Conservation (phyloP, 768 basidiomycete species). For the Cystofilobasidium capitatum region DNA sequence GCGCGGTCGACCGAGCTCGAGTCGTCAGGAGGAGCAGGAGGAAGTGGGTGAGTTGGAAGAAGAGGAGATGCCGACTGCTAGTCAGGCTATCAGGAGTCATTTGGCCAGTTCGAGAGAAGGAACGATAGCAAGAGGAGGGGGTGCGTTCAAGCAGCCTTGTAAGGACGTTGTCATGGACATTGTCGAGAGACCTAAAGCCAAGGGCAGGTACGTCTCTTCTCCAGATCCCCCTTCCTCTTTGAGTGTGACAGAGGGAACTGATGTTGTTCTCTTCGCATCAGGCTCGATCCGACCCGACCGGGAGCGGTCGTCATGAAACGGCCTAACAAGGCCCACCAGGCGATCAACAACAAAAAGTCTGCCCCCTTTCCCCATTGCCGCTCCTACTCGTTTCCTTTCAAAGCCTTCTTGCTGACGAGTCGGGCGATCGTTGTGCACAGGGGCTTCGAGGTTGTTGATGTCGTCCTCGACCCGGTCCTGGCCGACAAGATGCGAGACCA, state of each 20-base stretch:
- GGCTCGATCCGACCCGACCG: slow-evolving; percentile 58
- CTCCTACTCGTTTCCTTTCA: slow-evolving; percentile 40
- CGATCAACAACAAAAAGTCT: slow-evolving; percentile 62
- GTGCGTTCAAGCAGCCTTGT: neutral
- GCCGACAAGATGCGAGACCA: slow-evolving; percentile 68
- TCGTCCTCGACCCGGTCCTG: slow-evolving; percentile 84
- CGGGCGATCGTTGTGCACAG: slow-evolving; percentile 39
- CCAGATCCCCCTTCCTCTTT: too few relatives aligned
- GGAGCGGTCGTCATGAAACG: slow-evolving; percentile 78
- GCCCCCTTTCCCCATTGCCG: neutral
- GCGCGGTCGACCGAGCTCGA: too few relatives aligned
- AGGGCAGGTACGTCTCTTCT: too few relatives aligned
- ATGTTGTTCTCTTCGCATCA: too few relatives aligned
- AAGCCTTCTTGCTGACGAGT: neutral
- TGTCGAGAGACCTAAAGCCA: too few relatives aligned
- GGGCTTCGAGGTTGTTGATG: slow-evolving; percentile 52
- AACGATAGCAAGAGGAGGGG: neutral
- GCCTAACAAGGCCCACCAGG: slow-evolving; percentile 58
- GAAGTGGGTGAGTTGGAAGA: neutral
- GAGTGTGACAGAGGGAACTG: too few relatives aligned
- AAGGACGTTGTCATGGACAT: too few relatives aligned
- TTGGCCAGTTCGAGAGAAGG: neutral
- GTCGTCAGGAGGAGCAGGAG: too few relatives aligned
- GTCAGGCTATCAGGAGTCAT: neutral
- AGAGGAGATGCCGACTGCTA: neutral